These are phyloP conservation scores for Marsdenia floribunda DNA, from an alignment of 257 asterid species.

Conservation along the genomic window DNA sequence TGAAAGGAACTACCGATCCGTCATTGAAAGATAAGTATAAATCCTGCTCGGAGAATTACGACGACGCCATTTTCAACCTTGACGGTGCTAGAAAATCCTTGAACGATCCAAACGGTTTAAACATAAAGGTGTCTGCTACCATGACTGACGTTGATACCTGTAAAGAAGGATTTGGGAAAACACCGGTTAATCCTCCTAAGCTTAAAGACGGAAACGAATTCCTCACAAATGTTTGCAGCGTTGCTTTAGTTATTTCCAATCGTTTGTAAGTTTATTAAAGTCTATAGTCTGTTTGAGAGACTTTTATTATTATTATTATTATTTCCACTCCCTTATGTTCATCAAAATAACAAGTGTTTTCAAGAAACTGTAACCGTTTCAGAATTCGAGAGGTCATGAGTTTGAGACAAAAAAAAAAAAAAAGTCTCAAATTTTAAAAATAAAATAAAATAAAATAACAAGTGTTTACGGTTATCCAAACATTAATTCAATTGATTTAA, in stretches of 20 bases:
- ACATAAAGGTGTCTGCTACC: background rate
- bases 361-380: too few relatives aligned
- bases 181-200: background rate
- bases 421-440: too few relatives aligned
- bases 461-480: too few relatives aligned
- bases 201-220: background rate
- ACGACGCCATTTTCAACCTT: background rate
- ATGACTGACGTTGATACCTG: background rate
- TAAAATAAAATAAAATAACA: too few relatives aligned
- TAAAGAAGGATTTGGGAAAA: background rate
- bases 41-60: background rate
- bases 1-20: background rate
- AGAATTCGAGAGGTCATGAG: too few relatives aligned
- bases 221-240: background rate
- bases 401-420: too few relatives aligned
- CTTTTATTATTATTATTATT: too few relatives aligned
- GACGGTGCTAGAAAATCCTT: background rate
- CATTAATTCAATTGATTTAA: too few relatives aligned
- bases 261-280: background rate
- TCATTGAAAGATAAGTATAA: background rate
- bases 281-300: background rate
- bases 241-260: conserved; percentile 3
- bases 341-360: too few relatives aligned
- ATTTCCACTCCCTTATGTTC: too few relatives aligned
- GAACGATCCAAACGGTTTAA: background rate